phyloP scores from a whole-genome alignment of 2,329 filamentous ascomycete genomes.

The Xylaria sp. region DNA sequence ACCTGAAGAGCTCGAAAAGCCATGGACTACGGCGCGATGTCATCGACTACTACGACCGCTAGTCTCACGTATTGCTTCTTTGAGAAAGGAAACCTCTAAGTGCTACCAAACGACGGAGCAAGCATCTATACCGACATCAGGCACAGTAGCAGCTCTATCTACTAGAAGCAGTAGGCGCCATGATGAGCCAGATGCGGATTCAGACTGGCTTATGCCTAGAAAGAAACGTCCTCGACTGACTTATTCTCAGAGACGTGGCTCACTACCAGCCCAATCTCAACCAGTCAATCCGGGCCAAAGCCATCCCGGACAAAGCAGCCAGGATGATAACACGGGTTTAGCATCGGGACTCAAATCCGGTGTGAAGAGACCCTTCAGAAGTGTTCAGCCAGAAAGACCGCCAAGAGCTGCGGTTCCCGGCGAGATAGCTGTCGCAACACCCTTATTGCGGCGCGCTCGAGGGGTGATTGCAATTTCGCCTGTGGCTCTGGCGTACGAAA shows the following conservation, averaged over 20 bases:
- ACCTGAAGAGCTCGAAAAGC: slow-evolving; percentile 18
- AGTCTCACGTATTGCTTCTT: slow-evolving; percentile 38
- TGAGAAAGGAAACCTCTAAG: slow-evolving; percentile 32
- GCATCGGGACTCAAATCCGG: slow-evolving; percentile 2
- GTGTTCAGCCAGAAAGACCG: slow-evolving; percentile 12
- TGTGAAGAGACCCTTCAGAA: slow-evolving; percentile 19
- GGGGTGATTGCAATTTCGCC: slow-evolving; percentile 25
- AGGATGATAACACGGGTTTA: neutral
- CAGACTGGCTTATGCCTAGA: slow-evolving; percentile 26
- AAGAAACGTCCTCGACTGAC: slow-evolving; percentile 32
- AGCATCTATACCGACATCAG: slow-evolving; percentile 1
- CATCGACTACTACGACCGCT: slow-evolving; percentile 40
- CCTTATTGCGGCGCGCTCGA: slow-evolving; percentile 29
- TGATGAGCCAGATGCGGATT: slow-evolving; percentile 11
- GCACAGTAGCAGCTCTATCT: neutral
- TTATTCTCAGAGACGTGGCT: slow-evolving; percentile 27
- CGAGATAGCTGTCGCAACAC: slow-evolving; percentile 28
- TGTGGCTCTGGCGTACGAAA: neutral
- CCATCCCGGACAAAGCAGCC: neutral
- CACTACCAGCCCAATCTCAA: slow-evolving; percentile 1
- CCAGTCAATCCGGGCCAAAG: neutral
- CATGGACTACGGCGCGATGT: slow-evolving; percentile 41
- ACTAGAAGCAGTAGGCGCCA: neutral
- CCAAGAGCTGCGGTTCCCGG: slow-evolving; percentile 16
- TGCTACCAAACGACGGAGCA: slow-evolving; percentile 1